Evolutionary conservation across 768 basidiomycete species (phyloP), one percentile per base, ranked within the genome.

Genomic region (Collybia sp.): DNA sequence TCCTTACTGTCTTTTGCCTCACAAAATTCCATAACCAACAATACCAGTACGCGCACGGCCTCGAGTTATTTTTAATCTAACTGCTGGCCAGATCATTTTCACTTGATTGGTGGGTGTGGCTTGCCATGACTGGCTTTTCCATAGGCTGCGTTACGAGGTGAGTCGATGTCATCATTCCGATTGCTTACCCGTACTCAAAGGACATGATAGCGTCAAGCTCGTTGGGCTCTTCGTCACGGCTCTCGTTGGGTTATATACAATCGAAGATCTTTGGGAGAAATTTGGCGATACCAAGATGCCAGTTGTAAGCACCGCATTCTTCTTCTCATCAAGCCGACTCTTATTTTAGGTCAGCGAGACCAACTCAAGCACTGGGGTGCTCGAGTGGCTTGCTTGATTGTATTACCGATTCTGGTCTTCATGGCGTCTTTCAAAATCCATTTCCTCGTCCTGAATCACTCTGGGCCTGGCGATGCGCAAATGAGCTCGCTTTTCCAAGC

Each of bases 401-500:
- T 95, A 49, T 69, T 98, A 6, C 96, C 96, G 1, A 78, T 94
- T 55, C 73, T 92, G 49, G 90, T 97, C 53, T 99, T 96, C 71
- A 88, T 94, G 80, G 68, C 82, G 13, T 88, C 82, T 16, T 99
- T 99, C 83, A 96, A 98, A 66, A 72, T 96, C 15, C 96, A 99
- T 64, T 99, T 99, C 71, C 62, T 97, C 62, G 77, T 99, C 51
- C 72, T 99, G 42, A 94, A 90, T 62, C 91, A 93, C 52, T 87
- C 91, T 12, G 95, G 95, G 33, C 91, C 96, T 16, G 96, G 95
- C 12, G 95, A 99, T 60, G 88, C 95, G 1, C 95, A 98, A 63
- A 99, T 99, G 95, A 92, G 88, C 62, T 96, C 93, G 6, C 74
- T 98, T 15, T 99, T 99, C 79, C 96, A 99, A 64, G 95, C 96